Evolutionary conservation across 768 basidiomycete species (phyloP).

Genomic region (Terana coerulea): DNA sequence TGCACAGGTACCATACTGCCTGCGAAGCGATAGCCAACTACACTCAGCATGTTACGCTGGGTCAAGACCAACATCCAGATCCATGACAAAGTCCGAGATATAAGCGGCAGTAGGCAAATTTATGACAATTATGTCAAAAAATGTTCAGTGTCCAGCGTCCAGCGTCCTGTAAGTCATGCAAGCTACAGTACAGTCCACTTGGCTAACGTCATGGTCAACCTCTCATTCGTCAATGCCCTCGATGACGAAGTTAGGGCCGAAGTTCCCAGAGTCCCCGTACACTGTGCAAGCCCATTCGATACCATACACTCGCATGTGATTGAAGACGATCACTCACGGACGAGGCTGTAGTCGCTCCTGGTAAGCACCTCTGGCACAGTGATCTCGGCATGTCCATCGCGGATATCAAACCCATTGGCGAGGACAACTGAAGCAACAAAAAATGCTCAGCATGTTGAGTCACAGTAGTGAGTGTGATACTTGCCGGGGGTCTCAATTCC

Average conservation of each 20-base stretch:
- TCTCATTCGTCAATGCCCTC: not conserved
- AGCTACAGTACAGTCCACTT: no score
- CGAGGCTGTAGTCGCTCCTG: conserved; percentile 31
- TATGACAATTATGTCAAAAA: no score
- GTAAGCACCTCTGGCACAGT: conserved; percentile 32
- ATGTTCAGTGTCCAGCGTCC: no score
- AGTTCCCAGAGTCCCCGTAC: conserved; percentile 49
- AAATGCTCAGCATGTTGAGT: not conserved
- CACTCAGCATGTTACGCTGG: no score
- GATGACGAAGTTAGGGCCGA: conserved; percentile 37
- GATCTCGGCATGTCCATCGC: conserved; percentile 30
- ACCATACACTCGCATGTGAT: not conserved
- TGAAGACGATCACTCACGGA: conserved; percentile 31
- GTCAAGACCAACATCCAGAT: no score
- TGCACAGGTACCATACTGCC: no score
- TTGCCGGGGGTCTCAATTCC: not conserved
- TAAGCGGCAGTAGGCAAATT: no score
- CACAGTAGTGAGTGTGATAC: not conserved
- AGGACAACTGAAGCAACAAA: conserved; percentile 25
- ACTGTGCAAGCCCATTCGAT: conserved; percentile 26
- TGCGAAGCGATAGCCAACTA: no score
- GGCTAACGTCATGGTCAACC: no score
- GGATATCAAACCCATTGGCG: conserved; percentile 32
- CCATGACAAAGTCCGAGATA: no score
- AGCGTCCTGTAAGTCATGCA: no score